Conservation (phyloP, 345 rosid genomes). For the Eucalyptus tenuipes region DNA sequence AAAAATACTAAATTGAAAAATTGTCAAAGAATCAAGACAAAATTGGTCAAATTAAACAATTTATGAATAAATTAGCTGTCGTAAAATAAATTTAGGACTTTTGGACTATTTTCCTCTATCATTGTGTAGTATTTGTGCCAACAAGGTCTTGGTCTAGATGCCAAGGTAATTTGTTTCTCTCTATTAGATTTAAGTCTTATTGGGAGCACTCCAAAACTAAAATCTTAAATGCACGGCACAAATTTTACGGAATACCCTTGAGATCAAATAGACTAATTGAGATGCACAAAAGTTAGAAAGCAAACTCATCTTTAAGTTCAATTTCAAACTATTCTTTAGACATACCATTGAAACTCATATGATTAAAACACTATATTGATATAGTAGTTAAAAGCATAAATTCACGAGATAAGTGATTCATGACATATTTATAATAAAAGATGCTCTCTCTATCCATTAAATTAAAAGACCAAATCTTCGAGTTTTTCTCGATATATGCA, state of each 20-base stretch:
- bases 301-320: not conserved
- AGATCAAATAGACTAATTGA: rapidly evolving
- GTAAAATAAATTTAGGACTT: rapidly evolving
- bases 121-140: rapidly evolving
- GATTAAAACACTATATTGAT: not conserved
- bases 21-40: rapidly evolving
- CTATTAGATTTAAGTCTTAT: rapidly evolving
- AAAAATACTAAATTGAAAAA: rapidly evolving
- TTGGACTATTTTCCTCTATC: not conserved
- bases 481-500: not conserved
- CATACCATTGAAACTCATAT: not conserved
- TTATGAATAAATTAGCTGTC: rapidly evolving
- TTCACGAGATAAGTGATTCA: not conserved
- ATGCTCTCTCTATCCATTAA: rapidly evolving
- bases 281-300: not conserved
- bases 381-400: rapidly evolving
- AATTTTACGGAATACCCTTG: rapidly evolving
- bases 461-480: rapidly evolving
- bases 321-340: rapidly evolving
- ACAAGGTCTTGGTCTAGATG: not conserved
- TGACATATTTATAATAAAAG: rapidly evolving
- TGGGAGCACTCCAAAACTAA: not conserved
- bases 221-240: not conserved
- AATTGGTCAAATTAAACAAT: not conserved
- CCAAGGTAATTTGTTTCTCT: not conserved